Percentiles rank a stretch among this genome's conserved stretches.
phyloP scores from a whole-genome alignment of 2,329 filamentous ascomycete species.

The Aspergillus texensis region DNA sequence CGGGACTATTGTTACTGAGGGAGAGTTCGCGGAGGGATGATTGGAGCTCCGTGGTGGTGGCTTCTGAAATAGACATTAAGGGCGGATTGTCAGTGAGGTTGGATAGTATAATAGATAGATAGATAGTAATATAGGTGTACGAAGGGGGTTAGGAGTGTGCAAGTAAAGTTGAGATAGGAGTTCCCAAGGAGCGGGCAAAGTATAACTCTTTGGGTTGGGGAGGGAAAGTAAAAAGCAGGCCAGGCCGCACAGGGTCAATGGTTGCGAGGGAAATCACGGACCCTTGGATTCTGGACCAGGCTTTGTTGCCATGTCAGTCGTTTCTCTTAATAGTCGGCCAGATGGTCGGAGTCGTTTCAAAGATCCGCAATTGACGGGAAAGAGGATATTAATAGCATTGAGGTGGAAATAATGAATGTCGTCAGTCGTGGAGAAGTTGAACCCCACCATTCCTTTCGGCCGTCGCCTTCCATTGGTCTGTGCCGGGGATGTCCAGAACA shows the following conservation, averaged over 20 bases:
- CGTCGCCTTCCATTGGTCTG: slow-evolving; percentile 16
- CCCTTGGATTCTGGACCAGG: slow-evolving; percentile 19
- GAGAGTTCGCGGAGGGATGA: slow-evolving; percentile 35
- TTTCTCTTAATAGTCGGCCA: not conserved
- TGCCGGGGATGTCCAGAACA: slow-evolving; percentile 8
- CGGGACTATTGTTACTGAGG: slow-evolving; percentile 33
- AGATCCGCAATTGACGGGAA: slow-evolving; percentile 8
- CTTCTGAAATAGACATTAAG: slow-evolving; percentile 23
- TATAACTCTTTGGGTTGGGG: not conserved
- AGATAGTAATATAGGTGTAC: not conserved
- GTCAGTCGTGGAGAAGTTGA: slow-evolving; percentile 21
- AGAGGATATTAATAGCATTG: slow-evolving; percentile 23
- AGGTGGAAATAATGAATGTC: slow-evolving; percentile 24
- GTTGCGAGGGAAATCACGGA: slow-evolving; percentile 14
- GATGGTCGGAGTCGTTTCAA: slow-evolving; percentile 6
- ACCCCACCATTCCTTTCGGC: slow-evolving; percentile 18
- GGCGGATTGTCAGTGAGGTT: slow-evolving; percentile 14
- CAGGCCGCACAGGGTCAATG: slow-evolving; percentile 1
- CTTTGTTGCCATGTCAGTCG: slow-evolving; percentile 16
- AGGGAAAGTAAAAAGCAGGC: not conserved
- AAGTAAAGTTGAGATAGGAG: not conserved
- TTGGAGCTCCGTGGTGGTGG: slow-evolving; percentile 31
- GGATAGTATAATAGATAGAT: not conserved
- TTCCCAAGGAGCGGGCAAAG: not conserved
- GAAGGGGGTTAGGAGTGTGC: not conserved